Conservation (phyloP, 1,284 basidiomycete genomes). For the Cryptococcus hybrid region DNA sequence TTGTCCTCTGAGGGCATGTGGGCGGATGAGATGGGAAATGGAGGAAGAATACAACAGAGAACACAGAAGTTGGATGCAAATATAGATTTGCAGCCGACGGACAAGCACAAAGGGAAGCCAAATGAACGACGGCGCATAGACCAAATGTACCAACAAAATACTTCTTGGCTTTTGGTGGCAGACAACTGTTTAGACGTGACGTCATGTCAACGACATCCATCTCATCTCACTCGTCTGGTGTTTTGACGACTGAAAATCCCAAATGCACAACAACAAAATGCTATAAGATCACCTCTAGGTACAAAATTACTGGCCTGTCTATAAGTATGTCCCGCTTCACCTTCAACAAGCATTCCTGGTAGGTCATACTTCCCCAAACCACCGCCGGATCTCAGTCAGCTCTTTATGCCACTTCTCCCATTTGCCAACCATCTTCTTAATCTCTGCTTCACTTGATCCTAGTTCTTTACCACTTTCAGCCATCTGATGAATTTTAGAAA, state of each 20-base stretch:
- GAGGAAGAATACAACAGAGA: background rate
- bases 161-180: too few species aligned
- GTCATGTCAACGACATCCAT: too few species aligned
- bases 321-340: too few species aligned
- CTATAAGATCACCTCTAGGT: background rate
- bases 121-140: too few species aligned
- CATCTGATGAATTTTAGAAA: slow-evolving; percentile 24
- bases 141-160: too few species aligned
- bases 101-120: too few species aligned
- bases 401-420: slow-evolving; percentile 43
- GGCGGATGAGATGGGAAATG: background rate
- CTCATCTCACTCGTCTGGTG: too few species aligned
- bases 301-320: background rate
- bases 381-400: slow-evolving; percentile 35
- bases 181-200: too few species aligned
- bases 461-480: slow-evolving; percentile 18
- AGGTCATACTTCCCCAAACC: slow-evolving; percentile 22
- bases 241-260: background rate
- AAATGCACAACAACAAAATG: background rate
- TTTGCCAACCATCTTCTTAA: slow-evolving; percentile 29
- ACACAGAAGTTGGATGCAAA: too few species aligned
- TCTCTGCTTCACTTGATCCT: slow-evolving; percentile 16
- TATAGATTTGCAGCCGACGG: too few species aligned
- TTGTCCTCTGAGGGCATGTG: slow-evolving; percentile 14
- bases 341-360: too few species aligned